Conservation (phyloP, 257 asterid genomes). For the Forsythia viridissima region DNA sequence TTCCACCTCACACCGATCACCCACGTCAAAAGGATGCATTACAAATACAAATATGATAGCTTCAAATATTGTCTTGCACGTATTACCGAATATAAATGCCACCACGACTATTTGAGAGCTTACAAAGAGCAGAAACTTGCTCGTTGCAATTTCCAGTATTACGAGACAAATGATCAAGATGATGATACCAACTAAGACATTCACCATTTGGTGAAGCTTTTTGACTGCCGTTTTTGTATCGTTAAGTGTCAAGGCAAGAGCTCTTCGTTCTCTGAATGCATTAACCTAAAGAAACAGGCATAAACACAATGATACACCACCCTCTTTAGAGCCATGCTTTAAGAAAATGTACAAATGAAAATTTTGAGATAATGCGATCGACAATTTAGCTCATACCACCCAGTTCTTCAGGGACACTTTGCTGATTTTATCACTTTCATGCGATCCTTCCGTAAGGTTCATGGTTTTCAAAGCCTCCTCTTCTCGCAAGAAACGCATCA, state of each 20-base stretch:
- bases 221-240: conserved; percentile 91
- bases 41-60: conserved; percentile 79
- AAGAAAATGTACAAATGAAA: not conserved
- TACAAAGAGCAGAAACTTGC: conserved; percentile 65
- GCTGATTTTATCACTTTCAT: conserved; percentile 63
- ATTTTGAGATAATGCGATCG: not conserved
- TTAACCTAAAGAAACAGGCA: conserved; percentile 50
- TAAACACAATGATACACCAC: not conserved
- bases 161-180: conserved; percentile 57
- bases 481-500: conserved; percentile 76
- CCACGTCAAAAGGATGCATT: conserved; percentile 88
- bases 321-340: not conserved
- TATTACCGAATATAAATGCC: conserved; percentile 85
- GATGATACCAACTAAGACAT: conserved; percentile 54
- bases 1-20: conserved; percentile 89
- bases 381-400: conserved; percentile 64
- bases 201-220: conserved; percentile 82
- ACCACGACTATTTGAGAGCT: conserved; percentile 93
- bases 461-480: conserved; percentile 72
- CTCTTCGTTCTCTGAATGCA: conserved; percentile 81
- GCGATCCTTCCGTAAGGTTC: conserved; percentile 68
- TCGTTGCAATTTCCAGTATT: conserved; percentile 66
- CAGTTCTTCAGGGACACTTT: conserved; percentile 71
- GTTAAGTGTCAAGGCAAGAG: conserved; percentile 81
- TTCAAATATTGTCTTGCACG: conserved; percentile 81